Base-by-base conservation (phyloP, 164 flowering plant species). In the Sextonia rubra region DNA sequence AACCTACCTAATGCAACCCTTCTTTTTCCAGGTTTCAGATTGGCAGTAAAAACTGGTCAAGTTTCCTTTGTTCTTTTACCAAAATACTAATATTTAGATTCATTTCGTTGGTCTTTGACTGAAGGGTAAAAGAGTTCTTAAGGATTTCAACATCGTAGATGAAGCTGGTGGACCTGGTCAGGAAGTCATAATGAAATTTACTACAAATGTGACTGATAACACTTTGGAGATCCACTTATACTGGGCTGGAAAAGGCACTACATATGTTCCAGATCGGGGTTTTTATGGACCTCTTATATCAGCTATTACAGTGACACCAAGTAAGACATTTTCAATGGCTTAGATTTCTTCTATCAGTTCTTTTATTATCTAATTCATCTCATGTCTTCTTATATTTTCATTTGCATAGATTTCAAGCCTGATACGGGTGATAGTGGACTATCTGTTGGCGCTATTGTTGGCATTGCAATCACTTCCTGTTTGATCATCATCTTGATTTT, bases 231-330 rank as follows among this genome's bases (percentile, higher is more conserved):
- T 92, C 74, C 89, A 82, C 73, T 79, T 90, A 66, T 88, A 85
- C 75, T 92, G 97, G 95, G 58, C 84, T 12, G 95, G 97, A 5
- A 89, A 88, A 79, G 97, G 97, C 69, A 87, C 96, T 8, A 85
- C 74, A 23, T 83, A 84, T 11, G 76, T 88, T 72, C 97, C 97
- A 23, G 70, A 48, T 6, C 83, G 90, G 83, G 89, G 89, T 32
- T 84, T 86, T 64, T 85, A 91, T 83, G 97, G 97, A 22, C 97
- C 97, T 67, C 90, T 89, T 18, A 87, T 92, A 72, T 90, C 94
- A 18, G 97, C 94, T 15, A 88, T 92, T 30, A 66, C 88, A 17
- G 85, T 92, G 47, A 89, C 89, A 68, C 91, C 97, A 58, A 88
- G 97, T 91, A 79, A 75, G 91, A 14, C 64, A 14, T 37, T 71